A percentile compares a stretch with the other conserved stretches of the same genome.
Conservation (phyloP, 2,329 filamentous ascomycete genomes). For the Beauveria caledonica region DNA sequence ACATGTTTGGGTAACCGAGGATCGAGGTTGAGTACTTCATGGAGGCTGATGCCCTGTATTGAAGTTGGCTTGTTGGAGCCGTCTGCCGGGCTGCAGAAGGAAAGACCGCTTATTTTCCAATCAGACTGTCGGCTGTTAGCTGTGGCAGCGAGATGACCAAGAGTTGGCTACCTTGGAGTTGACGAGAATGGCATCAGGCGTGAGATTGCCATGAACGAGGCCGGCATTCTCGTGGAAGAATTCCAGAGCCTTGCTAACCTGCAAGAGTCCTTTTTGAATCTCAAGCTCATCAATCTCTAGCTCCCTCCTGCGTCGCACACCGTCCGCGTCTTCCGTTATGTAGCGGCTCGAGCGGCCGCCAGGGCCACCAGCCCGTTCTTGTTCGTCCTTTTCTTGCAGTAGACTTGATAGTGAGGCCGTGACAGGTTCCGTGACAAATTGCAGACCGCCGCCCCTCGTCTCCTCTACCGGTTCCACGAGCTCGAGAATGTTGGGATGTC, state of each 20-base stretch:
- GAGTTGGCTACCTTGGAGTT: conserved; percentile 65
- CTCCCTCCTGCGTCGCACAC: conserved; percentile 64
- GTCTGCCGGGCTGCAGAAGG: conserved; percentile 77
- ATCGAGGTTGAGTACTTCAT: conserved; percentile 79
- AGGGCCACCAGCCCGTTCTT: conserved; percentile 61
- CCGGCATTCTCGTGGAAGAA: conserved; percentile 94
- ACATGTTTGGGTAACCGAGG: conserved; percentile 72
- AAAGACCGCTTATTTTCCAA: conserved; percentile 96
- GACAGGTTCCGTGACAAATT: conserved; percentile 91
- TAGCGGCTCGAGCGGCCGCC: conserved; percentile 68
- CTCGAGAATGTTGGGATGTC: conserved; percentile 88
- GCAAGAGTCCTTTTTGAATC: conserved; percentile 90
- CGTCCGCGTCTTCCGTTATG: conserved; percentile 71
- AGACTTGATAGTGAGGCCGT: conserved; percentile 79
- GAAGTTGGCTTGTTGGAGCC: conserved; percentile 66
- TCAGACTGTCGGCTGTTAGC: conserved; percentile 58
- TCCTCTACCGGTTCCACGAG: conserved; percentile 93
- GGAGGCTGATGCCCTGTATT: conserved; percentile 70
- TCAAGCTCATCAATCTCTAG: conserved; percentile 94
- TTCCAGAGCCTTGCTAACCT: conserved; percentile 88
- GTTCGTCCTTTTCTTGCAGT: conserved; percentile 80
- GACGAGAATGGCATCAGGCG: conserved; percentile 85
- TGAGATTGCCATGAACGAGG: conserved; percentile 88
- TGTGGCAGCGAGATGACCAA: background rate
- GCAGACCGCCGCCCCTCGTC: conserved; percentile 79